A percentile compares a stretch with the other conserved stretches of the same genome.
phyloP scores from a whole-genome alignment of 2,329 filamentous ascomycete species.

The Phialemonium atrogriseum region DNA sequence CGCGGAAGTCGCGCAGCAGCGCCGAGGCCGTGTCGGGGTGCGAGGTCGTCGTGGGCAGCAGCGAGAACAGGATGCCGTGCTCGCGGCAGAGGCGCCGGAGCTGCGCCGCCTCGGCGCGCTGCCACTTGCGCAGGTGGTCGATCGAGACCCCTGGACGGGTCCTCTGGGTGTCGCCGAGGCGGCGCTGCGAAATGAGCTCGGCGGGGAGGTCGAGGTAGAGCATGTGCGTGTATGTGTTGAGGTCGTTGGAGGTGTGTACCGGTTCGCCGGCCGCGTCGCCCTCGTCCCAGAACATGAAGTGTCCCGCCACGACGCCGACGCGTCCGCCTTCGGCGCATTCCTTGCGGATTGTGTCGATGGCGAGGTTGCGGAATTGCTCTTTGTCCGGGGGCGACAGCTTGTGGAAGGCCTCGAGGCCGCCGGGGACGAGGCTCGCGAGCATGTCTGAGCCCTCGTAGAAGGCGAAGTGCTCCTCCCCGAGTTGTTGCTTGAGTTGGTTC shows the following conservation, averaged over 20 bases:
- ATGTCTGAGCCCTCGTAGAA: slow-evolving; percentile 46
- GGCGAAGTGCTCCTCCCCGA: slow-evolving; percentile 25
- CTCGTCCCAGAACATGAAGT: slow-evolving; percentile 46
- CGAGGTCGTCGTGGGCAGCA: slow-evolving; percentile 4
- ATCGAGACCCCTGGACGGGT: slow-evolving; percentile 23
- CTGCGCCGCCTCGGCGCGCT: slow-evolving; percentile 31
- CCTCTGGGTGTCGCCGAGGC: slow-evolving; percentile 26
- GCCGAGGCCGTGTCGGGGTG: background rate
- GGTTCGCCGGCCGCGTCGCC: slow-evolving; percentile 15
- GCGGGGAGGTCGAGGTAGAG: slow-evolving; percentile 41
- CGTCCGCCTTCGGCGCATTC: slow-evolving; percentile 23
- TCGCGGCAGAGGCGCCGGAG: slow-evolving; percentile 34
- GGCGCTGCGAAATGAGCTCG: slow-evolving; percentile 26
- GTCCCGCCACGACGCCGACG: slow-evolving; percentile 42
- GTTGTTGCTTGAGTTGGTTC: slow-evolving; percentile 25
- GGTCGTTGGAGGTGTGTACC: slow-evolving; percentile 37
- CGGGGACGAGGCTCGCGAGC: slow-evolving; percentile 32
- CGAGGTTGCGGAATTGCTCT: slow-evolving; percentile 26
- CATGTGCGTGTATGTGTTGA: slow-evolving; percentile 45
- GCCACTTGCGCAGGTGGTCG: slow-evolving; percentile 36
- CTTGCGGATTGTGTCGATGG: slow-evolving; percentile 34
- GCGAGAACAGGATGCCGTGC: slow-evolving; percentile 37
- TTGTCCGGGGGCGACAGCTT: slow-evolving; percentile 26
- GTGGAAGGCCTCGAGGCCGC: slow-evolving; percentile 41
- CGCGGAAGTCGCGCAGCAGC: slow-evolving; percentile 27